A percentile compares a stretch with the other conserved stretches of the same genome.
Conservation (phyloP, 139 green algal genomes). For the Chlorella vulgaris region DNA sequence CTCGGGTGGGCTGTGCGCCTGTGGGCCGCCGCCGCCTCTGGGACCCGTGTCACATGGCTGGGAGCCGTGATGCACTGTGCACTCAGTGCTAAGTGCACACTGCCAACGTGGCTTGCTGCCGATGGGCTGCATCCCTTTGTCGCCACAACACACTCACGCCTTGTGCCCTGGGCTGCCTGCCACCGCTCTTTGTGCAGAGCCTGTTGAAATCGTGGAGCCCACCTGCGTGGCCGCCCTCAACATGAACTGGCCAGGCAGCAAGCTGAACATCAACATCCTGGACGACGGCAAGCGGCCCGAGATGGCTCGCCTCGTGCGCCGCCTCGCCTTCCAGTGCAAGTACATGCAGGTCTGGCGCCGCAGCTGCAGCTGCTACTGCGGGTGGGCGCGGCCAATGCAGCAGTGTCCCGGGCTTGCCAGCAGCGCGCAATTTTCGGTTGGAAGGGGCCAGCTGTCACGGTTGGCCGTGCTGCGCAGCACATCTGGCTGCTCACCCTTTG, state of each 20-base stretch:
- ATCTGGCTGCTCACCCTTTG: no score
- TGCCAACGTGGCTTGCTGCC: not conserved
- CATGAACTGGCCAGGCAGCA: constrained; percentile 35
- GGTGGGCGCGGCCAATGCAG: not conserved
- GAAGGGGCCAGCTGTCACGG: not conserved
- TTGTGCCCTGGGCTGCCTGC: no score
- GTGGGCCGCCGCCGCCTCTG: no score
- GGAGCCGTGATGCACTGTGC: not conserved
- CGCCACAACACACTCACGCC: no score
- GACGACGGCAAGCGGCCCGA: constrained; percentile 24
- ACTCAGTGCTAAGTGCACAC: not conserved
- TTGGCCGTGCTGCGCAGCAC: not conserved
- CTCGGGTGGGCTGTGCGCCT: not conserved
- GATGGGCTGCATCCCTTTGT: not conserved
- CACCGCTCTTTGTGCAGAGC: constrained; percentile 11
- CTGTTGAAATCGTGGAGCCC: constrained; percentile 30
- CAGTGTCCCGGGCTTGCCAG: not conserved
- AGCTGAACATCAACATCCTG: constrained; percentile 17
- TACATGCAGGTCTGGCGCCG: constrained; percentile 8
- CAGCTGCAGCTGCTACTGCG: no score
- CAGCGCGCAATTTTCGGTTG: no score
- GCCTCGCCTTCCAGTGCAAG: constrained; percentile 14
- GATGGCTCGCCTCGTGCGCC: constrained; percentile 26
- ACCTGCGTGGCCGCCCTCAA: constrained; percentile 35
- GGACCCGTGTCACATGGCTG: not conserved